Percentiles rank a stretch among this genome's conserved stretches.
These are phyloP conservation scores for Amanita fuliginea DNA, from an alignment of 768 basidiomycete genomes.

Conservation along the genomic window DNA sequence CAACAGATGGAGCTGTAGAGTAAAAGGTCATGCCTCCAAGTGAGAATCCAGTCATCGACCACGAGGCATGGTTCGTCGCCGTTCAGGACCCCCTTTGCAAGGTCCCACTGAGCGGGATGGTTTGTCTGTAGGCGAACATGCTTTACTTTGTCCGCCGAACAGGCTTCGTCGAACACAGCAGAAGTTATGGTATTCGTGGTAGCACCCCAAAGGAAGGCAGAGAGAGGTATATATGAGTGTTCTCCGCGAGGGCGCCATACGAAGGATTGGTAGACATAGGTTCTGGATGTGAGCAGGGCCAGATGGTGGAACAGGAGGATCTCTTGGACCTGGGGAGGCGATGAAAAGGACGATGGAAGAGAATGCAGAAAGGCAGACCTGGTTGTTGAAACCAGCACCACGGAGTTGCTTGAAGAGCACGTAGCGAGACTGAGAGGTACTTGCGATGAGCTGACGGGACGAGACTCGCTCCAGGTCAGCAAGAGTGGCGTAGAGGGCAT, in stretches of 20 bases:
- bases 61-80: slow-evolving; percentile 27
- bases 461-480: slow-evolving; percentile 18
- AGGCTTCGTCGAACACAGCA: slow-evolving; percentile 26
- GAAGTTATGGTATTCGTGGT: slow-evolving; percentile 26
- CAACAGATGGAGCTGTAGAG: background rate
- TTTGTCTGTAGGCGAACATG: slow-evolving; percentile 20
- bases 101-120: slow-evolving; percentile 24
- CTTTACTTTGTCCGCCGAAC: slow-evolving; percentile 24
- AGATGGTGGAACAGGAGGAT: slow-evolving; percentile 35
- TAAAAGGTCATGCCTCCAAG: slow-evolving; percentile 25
- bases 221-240: slow-evolving; percentile 27
- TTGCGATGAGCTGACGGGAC: slow-evolving; percentile 18
- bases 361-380: slow-evolving; percentile 16
- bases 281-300: slow-evolving; percentile 25
- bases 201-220: slow-evolving; percentile 30
- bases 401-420: slow-evolving; percentile 34
- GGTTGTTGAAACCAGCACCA: slow-evolving; percentile 40
- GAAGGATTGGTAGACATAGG: slow-evolving; percentile 34
- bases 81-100: slow-evolving; percentile 21
- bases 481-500: slow-evolving; percentile 23
- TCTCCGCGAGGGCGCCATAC: slow-evolving; percentile 34
- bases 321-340: slow-evolving; percentile 27
- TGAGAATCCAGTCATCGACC: slow-evolving; percentile 32
- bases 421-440: slow-evolving; percentile 21
- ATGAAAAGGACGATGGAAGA: background rate